These are phyloP conservation scores for Entrophospora sp. DNA, from an alignment of 192 early-diverging fungal genomes.

Conservation along the genomic window DNA sequence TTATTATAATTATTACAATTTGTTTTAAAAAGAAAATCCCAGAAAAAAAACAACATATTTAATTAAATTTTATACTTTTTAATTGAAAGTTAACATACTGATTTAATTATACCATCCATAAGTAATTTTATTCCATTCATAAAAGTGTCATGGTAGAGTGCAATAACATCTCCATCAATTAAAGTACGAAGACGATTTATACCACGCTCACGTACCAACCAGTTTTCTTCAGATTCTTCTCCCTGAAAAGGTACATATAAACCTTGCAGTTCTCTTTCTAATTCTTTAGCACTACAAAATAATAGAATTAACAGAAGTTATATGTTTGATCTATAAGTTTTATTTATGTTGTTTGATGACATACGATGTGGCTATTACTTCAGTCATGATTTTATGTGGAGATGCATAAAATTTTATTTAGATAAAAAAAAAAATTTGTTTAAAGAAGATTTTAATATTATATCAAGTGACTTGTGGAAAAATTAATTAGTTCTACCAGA, in stretches of 20 bases:
- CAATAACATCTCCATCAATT: not conserved
- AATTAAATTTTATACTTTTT: not conserved
- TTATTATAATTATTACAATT: not conserved
- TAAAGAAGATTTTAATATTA: no score
- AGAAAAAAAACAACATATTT: not conserved
- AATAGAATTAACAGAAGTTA: not conserved
- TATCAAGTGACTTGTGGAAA: no score
- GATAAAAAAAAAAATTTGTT: no score
- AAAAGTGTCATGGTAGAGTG: constrained; percentile 2
- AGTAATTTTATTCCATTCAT: not conserved
- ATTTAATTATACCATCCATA: constrained; percentile 2
- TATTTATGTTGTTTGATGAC: no score
- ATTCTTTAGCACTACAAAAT: constrained; percentile 4
- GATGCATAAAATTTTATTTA: no score
- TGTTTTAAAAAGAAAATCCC: no score
- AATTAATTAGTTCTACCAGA: no score
- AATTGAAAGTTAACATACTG: not conserved
- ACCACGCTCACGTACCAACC: not conserved
- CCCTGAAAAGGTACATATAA: not conserved
- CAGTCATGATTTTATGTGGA: no score
- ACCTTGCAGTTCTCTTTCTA: constrained; percentile 16
- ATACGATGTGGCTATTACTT: no score
- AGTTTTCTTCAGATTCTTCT: constrained; percentile 15
- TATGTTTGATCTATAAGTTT: not conserved
- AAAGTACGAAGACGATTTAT: not conserved